Conservation (phyloP, 306 rosid genomes). For the Adenanthera pavonina region DNA sequence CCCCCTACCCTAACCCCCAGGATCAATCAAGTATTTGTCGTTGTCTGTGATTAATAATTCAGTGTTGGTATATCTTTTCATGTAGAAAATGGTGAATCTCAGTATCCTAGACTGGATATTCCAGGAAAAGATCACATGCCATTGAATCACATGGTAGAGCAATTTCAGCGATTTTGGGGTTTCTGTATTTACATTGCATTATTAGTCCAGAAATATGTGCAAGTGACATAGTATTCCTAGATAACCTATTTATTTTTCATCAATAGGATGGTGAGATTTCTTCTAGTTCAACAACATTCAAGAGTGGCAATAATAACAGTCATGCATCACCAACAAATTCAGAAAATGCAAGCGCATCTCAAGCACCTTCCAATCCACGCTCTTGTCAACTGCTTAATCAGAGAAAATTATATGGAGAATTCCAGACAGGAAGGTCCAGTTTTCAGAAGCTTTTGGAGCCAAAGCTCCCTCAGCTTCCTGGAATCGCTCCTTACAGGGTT, state of each 20-base stretch:
- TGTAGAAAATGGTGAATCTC: slow-evolving; percentile 77
- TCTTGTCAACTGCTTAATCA: slow-evolving; percentile 60
- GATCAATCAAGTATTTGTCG: background rate
- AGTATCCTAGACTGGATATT: slow-evolving; percentile 66
- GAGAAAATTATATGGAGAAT: slow-evolving; percentile 64
- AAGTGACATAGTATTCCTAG: slow-evolving; percentile 14
- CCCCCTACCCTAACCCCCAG: background rate
- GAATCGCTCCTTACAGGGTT: slow-evolving; percentile 84
- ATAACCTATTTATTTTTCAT: slow-evolving; percentile 30
- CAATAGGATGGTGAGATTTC: slow-evolving; percentile 54
- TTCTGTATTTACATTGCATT: slow-evolving; percentile 29
- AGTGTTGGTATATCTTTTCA: slow-evolving; percentile 38
- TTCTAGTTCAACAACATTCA: slow-evolving; percentile 46
- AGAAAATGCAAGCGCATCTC: slow-evolving; percentile 45
- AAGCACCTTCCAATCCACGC: slow-evolving; percentile 42
- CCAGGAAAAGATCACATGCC: slow-evolving; percentile 60
- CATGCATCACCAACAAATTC: slow-evolving; percentile 34
- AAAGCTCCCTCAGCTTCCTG: slow-evolving; percentile 66
- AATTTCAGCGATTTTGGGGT: slow-evolving; percentile 32
- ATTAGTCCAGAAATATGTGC: background rate
- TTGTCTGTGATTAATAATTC: slow-evolving; percentile 7
- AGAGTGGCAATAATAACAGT: slow-evolving; percentile 38
- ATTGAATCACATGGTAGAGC: slow-evolving; percentile 64
- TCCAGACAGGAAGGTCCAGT: slow-evolving; percentile 78
- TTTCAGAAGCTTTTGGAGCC: slow-evolving; percentile 95